These are phyloP conservation scores for Paracamarosporium sp. DNA, from an alignment of 2,329 filamentous ascomycete species.

Conservation along the genomic window DNA sequence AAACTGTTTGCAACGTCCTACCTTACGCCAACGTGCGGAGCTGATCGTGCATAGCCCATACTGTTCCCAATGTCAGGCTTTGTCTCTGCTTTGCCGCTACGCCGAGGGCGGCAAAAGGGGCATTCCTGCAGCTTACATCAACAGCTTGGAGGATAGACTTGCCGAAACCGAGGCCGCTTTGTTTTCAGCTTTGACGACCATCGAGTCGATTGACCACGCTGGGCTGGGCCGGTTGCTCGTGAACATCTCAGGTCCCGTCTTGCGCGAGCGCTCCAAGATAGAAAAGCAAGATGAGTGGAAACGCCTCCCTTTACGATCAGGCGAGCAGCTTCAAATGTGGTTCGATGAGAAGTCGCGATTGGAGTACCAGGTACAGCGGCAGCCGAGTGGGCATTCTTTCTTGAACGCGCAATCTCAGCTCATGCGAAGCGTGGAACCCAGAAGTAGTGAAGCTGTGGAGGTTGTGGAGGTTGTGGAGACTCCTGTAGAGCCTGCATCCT, in stretches of 20 bases:
- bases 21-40: not conserved
- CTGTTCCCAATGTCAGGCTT: constrained; percentile 29
- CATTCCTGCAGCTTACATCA: constrained; percentile 33
- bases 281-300: constrained; percentile 33
- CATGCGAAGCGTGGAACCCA: not conserved
- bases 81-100: constrained; percentile 25
- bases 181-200: constrained; percentile 19
- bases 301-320: constrained; percentile 25
- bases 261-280: constrained; percentile 24
- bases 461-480: not conserved
- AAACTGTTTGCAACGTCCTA: constrained; percentile 20
- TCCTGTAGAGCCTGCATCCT: not conserved
- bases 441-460: not conserved
- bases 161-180: constrained; percentile 33
- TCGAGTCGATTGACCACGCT: constrained; percentile 12
- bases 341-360: constrained; percentile 17
- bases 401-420: not conserved
- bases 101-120: constrained; percentile 34
- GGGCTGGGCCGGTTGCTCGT: not conserved
- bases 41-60: constrained; percentile 22
- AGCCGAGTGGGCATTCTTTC: not conserved
- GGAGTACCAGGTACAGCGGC: not conserved
- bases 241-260: not conserved
- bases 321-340: constrained; percentile 28
- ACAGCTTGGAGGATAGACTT: constrained; percentile 28